Evolutionary conservation across 108 stramenopile species (phyloP), one percentile per base, ranked within the genome.

Genomic region (Licmophora abbreviata): DNA sequence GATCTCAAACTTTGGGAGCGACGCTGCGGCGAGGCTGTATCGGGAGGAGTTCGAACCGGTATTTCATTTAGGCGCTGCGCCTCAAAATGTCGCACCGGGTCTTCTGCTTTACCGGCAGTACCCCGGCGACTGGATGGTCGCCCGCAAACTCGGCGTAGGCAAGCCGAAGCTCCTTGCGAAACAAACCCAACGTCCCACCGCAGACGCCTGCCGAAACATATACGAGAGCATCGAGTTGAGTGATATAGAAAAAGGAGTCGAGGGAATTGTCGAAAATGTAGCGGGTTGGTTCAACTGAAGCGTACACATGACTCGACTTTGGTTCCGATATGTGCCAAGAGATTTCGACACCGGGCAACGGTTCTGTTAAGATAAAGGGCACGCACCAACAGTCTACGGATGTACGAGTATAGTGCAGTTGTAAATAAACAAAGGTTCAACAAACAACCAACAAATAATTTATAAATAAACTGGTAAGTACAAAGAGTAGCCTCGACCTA

Each of bases 61-160:
- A 32, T 90, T 80, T 71, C 61, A 63, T 28, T 52, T 90, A 28
- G 54, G 74, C 6, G 83, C 81, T 9, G 83, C 81, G 22, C 76
- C 88, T 2, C 88, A 90, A 58, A 59, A 75, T 14, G 76, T 56
- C 17, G 79, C 88, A 27, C 88, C 88, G 4, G 66, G 69, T 20
- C 80, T 83, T 36, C 37, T 89, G 29, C 49, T 88, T 27, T 75
- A 80, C 72, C 59, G 80, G 36, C 56, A 75, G 1, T 88, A 77
- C 63, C 87, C 83, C 0, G 64, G 64, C 1, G 52, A 58, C 7
- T 88, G 87, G 87, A 26, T 81, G 4, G 44, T 88, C 70, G 87
- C 87, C 4, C 69, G 87, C 31, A 88, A 88, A 49, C 87, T 83
- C 12, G 75, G 59, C 61, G 76, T 84, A 35, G 87, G 87, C 18